Percentiles rank a stretch among this genome's conserved stretches.
Conservation (phyloP, 192 early-diverging fungal species). For the Rhizophagus clarus region DNA sequence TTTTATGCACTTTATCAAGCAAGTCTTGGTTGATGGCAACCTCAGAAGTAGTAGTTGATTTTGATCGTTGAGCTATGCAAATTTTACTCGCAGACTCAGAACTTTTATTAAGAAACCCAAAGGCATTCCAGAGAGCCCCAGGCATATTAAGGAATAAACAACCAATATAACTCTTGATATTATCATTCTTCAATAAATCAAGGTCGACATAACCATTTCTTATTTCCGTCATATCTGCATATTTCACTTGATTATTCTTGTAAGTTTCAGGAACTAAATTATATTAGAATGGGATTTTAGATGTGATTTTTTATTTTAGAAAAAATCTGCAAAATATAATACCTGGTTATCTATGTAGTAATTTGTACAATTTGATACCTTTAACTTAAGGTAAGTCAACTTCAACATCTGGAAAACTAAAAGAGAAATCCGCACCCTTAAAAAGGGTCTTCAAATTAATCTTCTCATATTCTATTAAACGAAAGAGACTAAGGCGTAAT, state of each 20-base stretch:
- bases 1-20: background rate
- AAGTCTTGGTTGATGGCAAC: no score
- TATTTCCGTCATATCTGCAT: background rate
- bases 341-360: no score
- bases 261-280: background rate
- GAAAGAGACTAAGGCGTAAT: background rate
- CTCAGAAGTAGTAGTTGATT: no score
- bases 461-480: background rate
- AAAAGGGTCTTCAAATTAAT: background rate
- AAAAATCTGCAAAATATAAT: conserved; percentile 7
- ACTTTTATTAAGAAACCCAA: background rate
- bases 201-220: conserved; percentile 1
- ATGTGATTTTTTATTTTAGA: background rate
- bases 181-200: conserved; percentile 5
- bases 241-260: conserved; percentile 13
- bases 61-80: no score
- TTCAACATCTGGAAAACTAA: background rate
- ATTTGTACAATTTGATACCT: conserved; percentile 8
- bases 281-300: conserved; percentile 5
- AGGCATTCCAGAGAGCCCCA: background rate
- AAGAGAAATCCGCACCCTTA: background rate
- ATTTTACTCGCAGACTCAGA: background rate
- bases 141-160: background rate
- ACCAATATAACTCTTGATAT: background rate
- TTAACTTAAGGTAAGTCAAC: background rate